phyloP scores from a whole-genome alignment of 805 yeast genomes.

The Kregervanrija delftensis region DNA sequence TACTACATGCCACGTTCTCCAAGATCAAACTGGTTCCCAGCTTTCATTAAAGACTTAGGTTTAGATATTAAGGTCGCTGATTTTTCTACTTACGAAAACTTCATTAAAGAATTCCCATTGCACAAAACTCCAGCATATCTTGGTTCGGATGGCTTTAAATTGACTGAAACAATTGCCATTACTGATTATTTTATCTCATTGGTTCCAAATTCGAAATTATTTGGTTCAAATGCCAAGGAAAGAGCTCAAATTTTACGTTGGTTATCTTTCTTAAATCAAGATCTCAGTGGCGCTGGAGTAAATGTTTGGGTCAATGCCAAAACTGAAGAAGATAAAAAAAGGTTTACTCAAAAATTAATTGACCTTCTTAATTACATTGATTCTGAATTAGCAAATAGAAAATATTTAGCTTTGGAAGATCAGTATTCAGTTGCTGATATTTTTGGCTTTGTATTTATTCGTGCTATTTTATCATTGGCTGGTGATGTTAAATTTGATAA shows the following conservation, averaged over 20 bases:
- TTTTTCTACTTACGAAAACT: slow-evolving; percentile 34
- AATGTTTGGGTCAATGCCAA: not conserved
- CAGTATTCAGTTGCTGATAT: slow-evolving; percentile 5
- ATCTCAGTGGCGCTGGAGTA: slow-evolving; percentile 20
- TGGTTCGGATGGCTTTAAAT: slow-evolving; percentile 59
- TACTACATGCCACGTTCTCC: slow-evolving; percentile 17
- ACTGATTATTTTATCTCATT: slow-evolving; percentile 35
- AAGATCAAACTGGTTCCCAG: slow-evolving; percentile 34
- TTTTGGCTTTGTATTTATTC: too few species aligned
- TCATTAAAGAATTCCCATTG: slow-evolving; percentile 51
- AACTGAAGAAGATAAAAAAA: slow-evolving; percentile 7
- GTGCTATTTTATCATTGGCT: too few species aligned
- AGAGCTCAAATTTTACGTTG: slow-evolving; percentile 62
- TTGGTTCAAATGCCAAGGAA: slow-evolving; percentile 55
- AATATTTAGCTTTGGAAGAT: slow-evolving; percentile 3
- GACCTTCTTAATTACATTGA: not conserved
- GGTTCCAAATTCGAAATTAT: slow-evolving; percentile 34
- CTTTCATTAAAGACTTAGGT: slow-evolving; percentile 45
- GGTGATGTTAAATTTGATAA: too few species aligned
- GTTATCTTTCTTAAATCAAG: slow-evolving; percentile 69
- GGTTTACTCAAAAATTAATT: not conserved
- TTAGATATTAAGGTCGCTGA: slow-evolving; percentile 46
- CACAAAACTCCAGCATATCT: slow-evolving; percentile 55
- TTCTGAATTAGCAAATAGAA: slow-evolving; percentile 3
- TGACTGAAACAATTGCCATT: slow-evolving; percentile 61